These are phyloP conservation scores for Gastrodia elata DNA, from an alignment of 106 monocot species.

Conservation along the genomic window DNA sequence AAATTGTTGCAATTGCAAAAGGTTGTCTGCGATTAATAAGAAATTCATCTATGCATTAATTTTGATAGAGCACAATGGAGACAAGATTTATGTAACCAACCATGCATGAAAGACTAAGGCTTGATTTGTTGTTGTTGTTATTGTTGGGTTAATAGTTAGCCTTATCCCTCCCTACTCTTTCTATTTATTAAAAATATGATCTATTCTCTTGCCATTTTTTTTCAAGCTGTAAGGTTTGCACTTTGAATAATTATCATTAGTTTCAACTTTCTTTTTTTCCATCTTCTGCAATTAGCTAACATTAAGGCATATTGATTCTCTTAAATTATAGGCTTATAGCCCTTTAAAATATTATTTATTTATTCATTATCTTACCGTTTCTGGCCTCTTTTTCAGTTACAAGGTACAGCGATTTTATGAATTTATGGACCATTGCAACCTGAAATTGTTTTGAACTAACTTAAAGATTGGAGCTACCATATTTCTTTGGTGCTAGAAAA, in stretches of 20 bases:
- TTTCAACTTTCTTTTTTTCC: not conserved
- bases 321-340: not conserved
- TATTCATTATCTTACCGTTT: not conserved
- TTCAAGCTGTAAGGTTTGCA: too few relatives aligned
- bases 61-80: too few relatives aligned
- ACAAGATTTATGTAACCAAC: too few relatives aligned
- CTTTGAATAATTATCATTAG: not conserved
- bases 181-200: not conserved
- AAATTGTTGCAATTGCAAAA: not conserved
- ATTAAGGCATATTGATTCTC: not conserved
- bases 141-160: not conserved
- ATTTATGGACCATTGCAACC: not conserved
- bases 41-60: too few relatives aligned
- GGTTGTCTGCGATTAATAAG: too few relatives aligned
- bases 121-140: too few relatives aligned
- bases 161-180: not conserved
- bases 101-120: too few relatives aligned
- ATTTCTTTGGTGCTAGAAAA: not conserved
- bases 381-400: not conserved
- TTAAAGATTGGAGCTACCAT: not conserved
- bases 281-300: not conserved
- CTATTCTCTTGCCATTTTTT: not conserved
- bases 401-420: not conserved
- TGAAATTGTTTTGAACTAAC: not conserved
- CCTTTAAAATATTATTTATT: not conserved